A percentile compares a stretch with the other conserved stretches of the same genome.
Conservation (phyloP, 176 grass and related monocot species). For the Ensete ventricosum region DNA sequence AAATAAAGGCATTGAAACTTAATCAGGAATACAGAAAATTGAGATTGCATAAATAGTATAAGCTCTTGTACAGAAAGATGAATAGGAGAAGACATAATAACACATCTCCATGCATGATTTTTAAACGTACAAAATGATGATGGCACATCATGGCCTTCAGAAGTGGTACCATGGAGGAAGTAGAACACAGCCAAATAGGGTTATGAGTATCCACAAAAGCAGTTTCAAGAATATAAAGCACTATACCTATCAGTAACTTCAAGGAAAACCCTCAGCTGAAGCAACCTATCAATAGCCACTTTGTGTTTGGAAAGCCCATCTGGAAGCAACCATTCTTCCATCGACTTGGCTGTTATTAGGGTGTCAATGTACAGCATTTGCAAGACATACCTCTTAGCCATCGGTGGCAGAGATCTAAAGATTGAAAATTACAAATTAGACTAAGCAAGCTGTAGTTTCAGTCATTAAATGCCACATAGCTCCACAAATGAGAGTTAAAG, state of each 20-base stretch:
- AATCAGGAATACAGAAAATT: too few species aligned
- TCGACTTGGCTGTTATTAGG: constrained; percentile 37
- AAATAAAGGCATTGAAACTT: too few species aligned
- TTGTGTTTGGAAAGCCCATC: constrained; percentile 67
- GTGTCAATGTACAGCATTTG: constrained; percentile 66
- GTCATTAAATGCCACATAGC: neutral
- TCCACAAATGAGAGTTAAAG: neutral
- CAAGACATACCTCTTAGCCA: constrained; percentile 79
- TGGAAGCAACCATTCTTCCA: constrained; percentile 79
- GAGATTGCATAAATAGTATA: too few species aligned
- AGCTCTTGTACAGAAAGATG: too few species aligned
- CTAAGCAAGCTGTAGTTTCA: neutral
- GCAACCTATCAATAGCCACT: constrained; percentile 66
- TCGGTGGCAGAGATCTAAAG: constrained; percentile 58
- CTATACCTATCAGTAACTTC: constrained; percentile 63
- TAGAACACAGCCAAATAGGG: too few species aligned
- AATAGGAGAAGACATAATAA: too few species aligned
- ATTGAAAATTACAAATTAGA: neutral
- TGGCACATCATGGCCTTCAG: neutral
- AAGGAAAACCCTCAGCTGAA: constrained; percentile 78
- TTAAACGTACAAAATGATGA: too few species aligned
- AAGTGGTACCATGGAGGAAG: neutral
- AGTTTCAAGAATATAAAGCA: neutral
- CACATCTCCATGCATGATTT: too few species aligned
- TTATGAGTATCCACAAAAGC: neutral